Base-by-base conservation (phyloP, 768 basidiomycete genomes). In the Glaciozyma martinii region DNA sequence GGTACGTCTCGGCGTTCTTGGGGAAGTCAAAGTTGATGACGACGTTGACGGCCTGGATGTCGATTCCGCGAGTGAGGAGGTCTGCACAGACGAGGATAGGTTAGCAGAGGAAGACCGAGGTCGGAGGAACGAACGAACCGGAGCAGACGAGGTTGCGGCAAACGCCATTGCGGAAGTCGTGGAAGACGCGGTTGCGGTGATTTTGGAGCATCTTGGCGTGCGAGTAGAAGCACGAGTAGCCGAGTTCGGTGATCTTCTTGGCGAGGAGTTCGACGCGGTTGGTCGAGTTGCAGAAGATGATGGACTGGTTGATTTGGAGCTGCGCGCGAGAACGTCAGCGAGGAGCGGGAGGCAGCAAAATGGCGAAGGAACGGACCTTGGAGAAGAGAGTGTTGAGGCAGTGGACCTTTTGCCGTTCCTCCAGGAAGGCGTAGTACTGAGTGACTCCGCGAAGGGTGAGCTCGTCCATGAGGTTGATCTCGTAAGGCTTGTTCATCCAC, bases 221-320 rank as follows among this genome's bases (percentile, higher is more conserved):
- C 58, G 94, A 98, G 82, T 95, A 99, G 85, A 99, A 99, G 81
- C 94, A 99, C 52, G 94, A 99, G 77, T 98, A 99, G 70, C 94
- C 94, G 60, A 97, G 86, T 75, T 99, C 95, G 18, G 94, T 99
- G 73, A 99, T 91, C 80, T 99, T 99, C 81, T 98, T 97, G 66
- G 94, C 94, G 72, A 99, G 83, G 56, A 99, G 87, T 79, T 99
- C 94, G 80, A 99, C 94, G 64, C 94, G 91, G 81, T 97, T 95
- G 74, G 94, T 99, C 70, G 94, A 97, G 82, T 99, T 99, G 80
- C 94, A 99, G 80, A 99, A 99, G 76, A 99, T 99, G 79, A 99
- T 98, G 65, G 94, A 97, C 80, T 99, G 94, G 80, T 99, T 99
- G 82, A 99, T 99, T 93, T 98, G 94, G 58, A 99, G 85, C 90